Percentiles rank a stretch among this genome's conserved stretches.
phyloP scores from a whole-genome alignment of 2,329 filamentous ascomycete genomes.

The Penicillium decumbens region DNA sequence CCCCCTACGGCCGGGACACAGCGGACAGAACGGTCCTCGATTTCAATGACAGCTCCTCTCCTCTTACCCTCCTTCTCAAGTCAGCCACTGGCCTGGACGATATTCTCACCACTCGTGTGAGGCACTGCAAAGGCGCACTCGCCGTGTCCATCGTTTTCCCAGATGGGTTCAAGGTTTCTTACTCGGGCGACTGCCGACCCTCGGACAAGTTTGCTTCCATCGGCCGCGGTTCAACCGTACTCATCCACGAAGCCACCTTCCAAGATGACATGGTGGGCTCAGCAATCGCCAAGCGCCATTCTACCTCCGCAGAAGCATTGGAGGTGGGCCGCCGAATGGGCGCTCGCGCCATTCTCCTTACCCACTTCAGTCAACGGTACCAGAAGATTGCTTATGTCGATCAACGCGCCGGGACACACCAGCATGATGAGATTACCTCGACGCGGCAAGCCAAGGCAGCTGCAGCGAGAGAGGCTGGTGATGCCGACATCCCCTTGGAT shows the following conservation, averaged over 20 bases:
- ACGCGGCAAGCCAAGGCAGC: not conserved
- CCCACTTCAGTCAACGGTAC: conserved; percentile 94
- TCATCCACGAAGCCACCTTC: conserved; percentile 95
- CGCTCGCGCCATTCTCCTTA: conserved; percentile 75
- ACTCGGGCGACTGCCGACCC: conserved; percentile 90
- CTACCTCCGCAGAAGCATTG: conserved; percentile 81
- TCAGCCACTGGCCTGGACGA: conserved; percentile 58
- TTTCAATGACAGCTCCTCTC: conserved; percentile 26
- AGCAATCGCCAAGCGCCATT: conserved; percentile 83
- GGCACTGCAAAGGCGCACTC: conserved; percentile 74
- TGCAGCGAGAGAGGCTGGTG: conserved; percentile 12
- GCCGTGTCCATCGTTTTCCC: conserved; percentile 74
- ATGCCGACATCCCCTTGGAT: conserved; percentile 28
- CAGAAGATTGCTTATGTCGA: conserved; percentile 62
- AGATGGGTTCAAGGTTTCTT: conserved; percentile 77
- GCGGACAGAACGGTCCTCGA: conserved; percentile 20
- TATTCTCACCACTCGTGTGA: conserved; percentile 64
- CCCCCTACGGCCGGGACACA: conserved; percentile 20
- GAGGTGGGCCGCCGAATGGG: conserved; percentile 71
- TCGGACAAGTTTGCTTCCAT: conserved; percentile 64
- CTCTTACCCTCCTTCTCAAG: conserved; percentile 41
- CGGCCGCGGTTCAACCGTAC: conserved; percentile 69
- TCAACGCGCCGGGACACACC: conserved; percentile 14
- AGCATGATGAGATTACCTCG: conserved; percentile 5
- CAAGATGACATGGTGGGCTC: conserved; percentile 76